phyloP scores from a whole-genome alignment of 2,329 filamentous ascomycete species.

The Monosporascus sp. region DNA sequence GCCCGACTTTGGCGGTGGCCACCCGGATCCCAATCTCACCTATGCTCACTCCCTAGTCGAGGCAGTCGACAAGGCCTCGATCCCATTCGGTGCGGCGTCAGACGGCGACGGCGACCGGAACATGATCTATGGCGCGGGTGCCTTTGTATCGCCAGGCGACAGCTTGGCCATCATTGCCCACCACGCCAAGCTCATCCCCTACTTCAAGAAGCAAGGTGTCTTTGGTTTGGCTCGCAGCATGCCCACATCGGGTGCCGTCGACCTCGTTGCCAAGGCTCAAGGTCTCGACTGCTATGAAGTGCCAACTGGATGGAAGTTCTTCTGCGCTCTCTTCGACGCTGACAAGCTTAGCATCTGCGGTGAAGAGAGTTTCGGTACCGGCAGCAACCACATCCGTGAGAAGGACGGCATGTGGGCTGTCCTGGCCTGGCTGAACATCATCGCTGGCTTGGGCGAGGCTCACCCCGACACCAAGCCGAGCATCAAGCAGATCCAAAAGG shows the following conservation, averaged over 20 bases:
- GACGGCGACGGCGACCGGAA: constrained; percentile 98
- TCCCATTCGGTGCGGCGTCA: constrained; percentile 94
- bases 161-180: constrained; percentile 97
- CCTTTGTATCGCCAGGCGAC: constrained; percentile 95
- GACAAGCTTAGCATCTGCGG: constrained; percentile 97
- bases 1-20: constrained; percentile 93
- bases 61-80: constrained; percentile 81
- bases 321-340: constrained; percentile 91
- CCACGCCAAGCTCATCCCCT: constrained; percentile 92
- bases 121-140: constrained; percentile 98
- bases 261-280: constrained; percentile 93
- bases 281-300: constrained; percentile 91
- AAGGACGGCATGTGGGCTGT: constrained; percentile 98
- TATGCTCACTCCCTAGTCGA: constrained; percentile 95
- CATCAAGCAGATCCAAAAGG: constrained; percentile 92
- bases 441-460: constrained; percentile 84
- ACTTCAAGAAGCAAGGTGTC: constrained; percentile 96
- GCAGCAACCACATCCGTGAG: constrained; percentile 97
- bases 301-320: constrained; percentile 98
- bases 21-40: constrained; percentile 96
- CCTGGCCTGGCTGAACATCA: constrained; percentile 97
- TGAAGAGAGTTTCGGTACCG: constrained; percentile 96
- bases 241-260: constrained; percentile 93
- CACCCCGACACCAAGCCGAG: constrained; percentile 75
- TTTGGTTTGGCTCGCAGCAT: constrained; percentile 94